Conservation (phyloP, 2,329 filamentous ascomycete genomes). For the Arthrobotrys musiformis region DNA sequence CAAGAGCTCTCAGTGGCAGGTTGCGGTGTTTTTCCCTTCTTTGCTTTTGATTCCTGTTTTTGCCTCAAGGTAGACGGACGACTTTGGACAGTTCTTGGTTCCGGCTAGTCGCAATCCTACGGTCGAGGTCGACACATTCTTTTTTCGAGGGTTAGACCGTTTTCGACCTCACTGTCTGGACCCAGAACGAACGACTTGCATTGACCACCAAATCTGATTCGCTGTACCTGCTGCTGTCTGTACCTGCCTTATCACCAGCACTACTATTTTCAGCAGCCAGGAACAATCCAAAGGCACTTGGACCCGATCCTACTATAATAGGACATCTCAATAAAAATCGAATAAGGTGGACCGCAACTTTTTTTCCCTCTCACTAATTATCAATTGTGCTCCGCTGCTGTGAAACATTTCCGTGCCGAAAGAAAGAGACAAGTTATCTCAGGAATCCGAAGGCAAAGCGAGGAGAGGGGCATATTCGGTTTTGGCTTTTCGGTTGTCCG, state of each 20-base stretch:
- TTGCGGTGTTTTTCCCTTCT: constrained; percentile 23
- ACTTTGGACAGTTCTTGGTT: constrained; percentile 43
- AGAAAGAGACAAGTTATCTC: constrained; percentile 30
- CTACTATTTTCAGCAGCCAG: constrained; percentile 56
- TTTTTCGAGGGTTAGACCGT: constrained; percentile 48
- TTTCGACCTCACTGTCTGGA: constrained; percentile 52
- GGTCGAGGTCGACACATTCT: constrained; percentile 41
- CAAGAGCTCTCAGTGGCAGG: constrained; percentile 31
- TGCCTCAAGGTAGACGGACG: constrained; percentile 40
- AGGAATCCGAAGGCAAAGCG: constrained; percentile 39
- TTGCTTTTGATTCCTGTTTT: constrained; percentile 34
- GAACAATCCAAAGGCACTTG: constrained; percentile 52
- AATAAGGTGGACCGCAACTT: constrained; percentile 30
- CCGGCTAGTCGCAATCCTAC: constrained; percentile 51
- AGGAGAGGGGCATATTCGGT: constrained; percentile 36
- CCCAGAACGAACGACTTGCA: constrained; percentile 49
- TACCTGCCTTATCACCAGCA: constrained; percentile 56
- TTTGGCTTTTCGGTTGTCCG: constrained; percentile 46
- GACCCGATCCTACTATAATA: constrained; percentile 55
- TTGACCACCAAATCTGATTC: constrained; percentile 48
- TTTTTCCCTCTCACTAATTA: constrained; percentile 20
- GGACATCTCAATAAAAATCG: constrained; percentile 53
- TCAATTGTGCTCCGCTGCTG: constrained; percentile 44
- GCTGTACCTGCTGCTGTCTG: constrained; percentile 56
- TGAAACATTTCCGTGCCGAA: constrained; percentile 51